phyloP scores from a whole-genome alignment of 2,329 filamentous ascomycete species.

The Aspergillus phoenicis region DNA sequence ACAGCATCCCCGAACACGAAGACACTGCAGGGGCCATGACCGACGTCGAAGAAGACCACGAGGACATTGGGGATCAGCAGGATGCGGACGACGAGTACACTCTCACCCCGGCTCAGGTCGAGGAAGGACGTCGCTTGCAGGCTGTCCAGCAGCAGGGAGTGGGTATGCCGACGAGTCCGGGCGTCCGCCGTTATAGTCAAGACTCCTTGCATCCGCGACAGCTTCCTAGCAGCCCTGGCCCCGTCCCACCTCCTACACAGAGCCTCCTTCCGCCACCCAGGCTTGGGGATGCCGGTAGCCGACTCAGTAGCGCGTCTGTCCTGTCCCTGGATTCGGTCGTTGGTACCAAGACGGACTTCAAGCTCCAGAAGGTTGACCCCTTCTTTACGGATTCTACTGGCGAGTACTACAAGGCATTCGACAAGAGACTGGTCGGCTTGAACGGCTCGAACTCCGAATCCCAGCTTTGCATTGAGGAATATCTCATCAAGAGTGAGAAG shows the following conservation, averaged over 20 bases:
- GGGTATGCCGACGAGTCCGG: not conserved
- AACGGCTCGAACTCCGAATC: constrained; percentile 59
- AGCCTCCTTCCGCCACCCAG: not conserved
- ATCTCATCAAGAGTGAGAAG: constrained; percentile 66
- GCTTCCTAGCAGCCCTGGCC: not conserved
- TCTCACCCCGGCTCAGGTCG: constrained; percentile 33
- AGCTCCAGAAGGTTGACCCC: constrained; percentile 66
- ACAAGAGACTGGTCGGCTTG: constrained; percentile 58
- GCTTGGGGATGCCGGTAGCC: constrained; percentile 27
- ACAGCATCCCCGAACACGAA: constrained; percentile 29
- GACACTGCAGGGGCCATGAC: constrained; percentile 24
- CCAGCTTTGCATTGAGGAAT: constrained; percentile 65
- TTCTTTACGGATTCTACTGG: constrained; percentile 67
- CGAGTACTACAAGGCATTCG: constrained; percentile 61
- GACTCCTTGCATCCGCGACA: not conserved
- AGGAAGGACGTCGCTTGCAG: constrained; percentile 27
- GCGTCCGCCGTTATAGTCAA: not conserved
- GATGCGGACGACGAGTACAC: constrained; percentile 42
- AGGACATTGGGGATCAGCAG: constrained; percentile 36
- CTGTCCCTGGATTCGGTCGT: constrained; percentile 60
- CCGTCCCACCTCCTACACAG: not conserved
- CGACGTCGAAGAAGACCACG: constrained; percentile 34
- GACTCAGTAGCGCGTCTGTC: constrained; percentile 45
- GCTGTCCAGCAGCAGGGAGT: not conserved
- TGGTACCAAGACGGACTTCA: constrained; percentile 61